Evolutionary conservation across 768 basidiomycete genomes (phyloP), one percentile per base, ranked within the genome.

Genomic region (Cyathus striatus): DNA sequence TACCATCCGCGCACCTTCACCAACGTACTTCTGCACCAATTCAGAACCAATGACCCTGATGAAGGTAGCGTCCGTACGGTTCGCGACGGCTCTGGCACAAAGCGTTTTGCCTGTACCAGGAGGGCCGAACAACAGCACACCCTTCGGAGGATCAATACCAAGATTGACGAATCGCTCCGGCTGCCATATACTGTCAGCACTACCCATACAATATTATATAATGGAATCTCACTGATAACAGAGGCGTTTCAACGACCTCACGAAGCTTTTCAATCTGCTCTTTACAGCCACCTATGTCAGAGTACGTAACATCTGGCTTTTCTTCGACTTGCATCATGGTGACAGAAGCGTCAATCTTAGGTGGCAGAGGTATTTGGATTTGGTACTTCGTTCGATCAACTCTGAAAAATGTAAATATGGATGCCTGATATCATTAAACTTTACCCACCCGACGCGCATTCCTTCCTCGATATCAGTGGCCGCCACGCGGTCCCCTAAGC

Each of bases 241-340:
- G 70, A 20, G 96, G 96, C 1, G 90, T 89, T 66, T 98, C 96
- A 16, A 99, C 96, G 17, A 99, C 96, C 67, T 99, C 96, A 33
- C 95, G 78, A 35, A 99, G 75, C 68, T 98, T 98, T 73, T 99
- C 96, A 50, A 98, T 98, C 64, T 98, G 96, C 59, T 98, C 96
- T 67, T 98, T 98, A 68, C 96, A 98, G 4, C 96, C 96, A 48
- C 96, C 96, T 43, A 99, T 78, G 57, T 98, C 96, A 3, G 92
- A 93, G 60, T 98, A 98, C 2, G 95, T 97, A 27, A 97, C 92
- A 54, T 96, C 93, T 0, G 95, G 94, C 62, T 96, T 94, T 69
- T 97, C 95, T 61, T 97, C 95, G 17, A 97, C 95, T 65, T 95
- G 91, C 96, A 99, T 99, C 95, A 98, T 97, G 10, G 96, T 98